Base-by-base conservation (phyloP, 1,139 yeast species). In the Candida labiduridarum region DNA sequence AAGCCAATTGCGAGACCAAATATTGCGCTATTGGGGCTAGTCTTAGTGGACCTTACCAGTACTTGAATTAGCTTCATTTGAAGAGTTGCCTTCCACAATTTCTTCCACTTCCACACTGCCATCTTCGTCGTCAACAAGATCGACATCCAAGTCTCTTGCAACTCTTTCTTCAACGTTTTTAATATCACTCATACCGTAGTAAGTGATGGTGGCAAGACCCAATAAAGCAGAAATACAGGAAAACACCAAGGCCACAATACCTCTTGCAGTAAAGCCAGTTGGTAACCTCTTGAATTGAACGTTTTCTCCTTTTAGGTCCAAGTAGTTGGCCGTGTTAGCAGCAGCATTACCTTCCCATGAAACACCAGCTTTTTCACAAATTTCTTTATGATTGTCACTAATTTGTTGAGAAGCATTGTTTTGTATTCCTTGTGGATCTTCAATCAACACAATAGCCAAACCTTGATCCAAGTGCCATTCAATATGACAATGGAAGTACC, bases 391-490 rank as follows among this genome's bases (percentile, higher is more conserved):
- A 53, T 80, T 76, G 1, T 73, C 75, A 31, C 78, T 70, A 16
- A 79, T 55, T 33, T 66, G 67, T 56, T 75, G 77, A 4, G 61
- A 53, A 12, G 63, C 55, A 31, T 69, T 67, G 41, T 64, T 57
- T 59, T 81, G 82, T 41, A 86, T 65, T 29, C 70, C 68, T 35
- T 70, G 59, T 14, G 96, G 96, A 41, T 89, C 91, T 69, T 89
- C 96, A 45, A 89, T 72, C 38, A 87, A 78, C 1, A 82, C 79
- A 51, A 85, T 71, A 16, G 91, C 92, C 55, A 90, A 78, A 54
- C 97, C 97, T 69, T 89, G 96, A 61, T 82, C 84, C 74, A 90
- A 79, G 72, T 90, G 97, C 97, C 97, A 90, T 63, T 90, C 96
- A 57, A 90, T 85, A 62, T 90, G 97, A 71, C 97, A 90, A 67